phyloP scores from a whole-genome alignment of 1,284 basidiomycete genomes.

The Coniferiporia weirii region DNA sequence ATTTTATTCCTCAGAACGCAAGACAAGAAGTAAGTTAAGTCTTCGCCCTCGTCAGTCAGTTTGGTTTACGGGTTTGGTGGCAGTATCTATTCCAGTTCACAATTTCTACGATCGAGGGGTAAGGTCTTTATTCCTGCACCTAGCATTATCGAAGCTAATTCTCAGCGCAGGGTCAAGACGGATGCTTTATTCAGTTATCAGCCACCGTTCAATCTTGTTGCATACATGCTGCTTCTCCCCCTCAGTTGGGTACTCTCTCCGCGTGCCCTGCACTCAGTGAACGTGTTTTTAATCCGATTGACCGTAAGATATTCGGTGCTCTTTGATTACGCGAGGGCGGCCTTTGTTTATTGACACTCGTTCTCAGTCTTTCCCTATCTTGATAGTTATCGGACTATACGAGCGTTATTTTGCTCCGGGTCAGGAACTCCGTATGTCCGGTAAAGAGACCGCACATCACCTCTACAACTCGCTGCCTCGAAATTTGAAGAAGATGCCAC shows the following conservation, averaged over 20 bases:
- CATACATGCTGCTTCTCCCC: slow-evolving; percentile 73
- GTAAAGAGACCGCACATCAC: slow-evolving; percentile 46
- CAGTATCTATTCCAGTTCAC: slow-evolving; percentile 86
- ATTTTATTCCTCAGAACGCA: slow-evolving; percentile 55
- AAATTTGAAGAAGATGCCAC: slow-evolving; percentile 63
- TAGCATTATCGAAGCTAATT: slow-evolving; percentile 7
- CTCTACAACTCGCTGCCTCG: slow-evolving; percentile 64
- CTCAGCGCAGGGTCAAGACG: slow-evolving; percentile 58
- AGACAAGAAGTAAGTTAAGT: slow-evolving; percentile 59
- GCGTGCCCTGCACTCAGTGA: slow-evolving; percentile 68
- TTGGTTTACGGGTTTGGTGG: not conserved
- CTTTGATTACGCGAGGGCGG: not conserved
- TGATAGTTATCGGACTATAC: slow-evolving; percentile 74
- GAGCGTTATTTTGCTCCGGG: slow-evolving; percentile 65
- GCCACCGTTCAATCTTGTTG: slow-evolving; percentile 79
- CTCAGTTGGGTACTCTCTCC: slow-evolving; percentile 68
- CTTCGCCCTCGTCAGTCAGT: not conserved
- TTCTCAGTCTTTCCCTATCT: slow-evolving; percentile 65
- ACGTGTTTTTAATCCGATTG: slow-evolving; percentile 78
- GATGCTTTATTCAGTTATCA: slow-evolving; percentile 90
- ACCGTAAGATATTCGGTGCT: slow-evolving; percentile 40
- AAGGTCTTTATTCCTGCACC: not conserved
- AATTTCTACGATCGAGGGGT: slow-evolving; percentile 87
- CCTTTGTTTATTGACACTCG: not conserved
- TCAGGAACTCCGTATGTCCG: slow-evolving; percentile 42